Percentiles rank a stretch among this genome's conserved stretches.
These are phyloP conservation scores for Pestalotiopsis sp. DNA, from an alignment of 2,329 filamentous ascomycete genomes.

Conservation along the genomic window DNA sequence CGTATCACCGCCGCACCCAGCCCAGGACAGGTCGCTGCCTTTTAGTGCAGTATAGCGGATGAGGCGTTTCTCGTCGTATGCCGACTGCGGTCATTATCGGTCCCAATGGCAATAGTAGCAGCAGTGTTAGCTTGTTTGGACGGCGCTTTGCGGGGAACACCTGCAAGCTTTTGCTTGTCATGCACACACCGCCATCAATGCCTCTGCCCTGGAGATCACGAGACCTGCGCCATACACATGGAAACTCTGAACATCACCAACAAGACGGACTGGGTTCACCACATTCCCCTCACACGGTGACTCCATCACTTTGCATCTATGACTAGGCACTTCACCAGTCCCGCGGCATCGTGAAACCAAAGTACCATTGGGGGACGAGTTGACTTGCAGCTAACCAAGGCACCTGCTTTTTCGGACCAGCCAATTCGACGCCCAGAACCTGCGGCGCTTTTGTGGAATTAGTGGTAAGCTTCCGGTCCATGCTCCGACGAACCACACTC, in stretches of 20 bases:
- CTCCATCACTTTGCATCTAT: conserved; percentile 4
- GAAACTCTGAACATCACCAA: neutral
- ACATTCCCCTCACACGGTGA: neutral
- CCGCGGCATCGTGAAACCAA: neutral
- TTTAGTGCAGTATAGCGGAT: neutral
- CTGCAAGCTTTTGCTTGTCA: neutral
- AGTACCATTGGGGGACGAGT: neutral
- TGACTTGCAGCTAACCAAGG: neutral
- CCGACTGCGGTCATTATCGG: conserved; percentile 2
- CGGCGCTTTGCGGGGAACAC: neutral
- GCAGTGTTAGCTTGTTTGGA: neutral
- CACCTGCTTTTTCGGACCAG: conserved; percentile 5
- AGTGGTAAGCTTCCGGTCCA: neutral
- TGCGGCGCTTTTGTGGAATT: neutral
- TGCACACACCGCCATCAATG: conserved; percentile 3
- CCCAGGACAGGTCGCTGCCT: neutral
- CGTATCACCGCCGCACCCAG: neutral
- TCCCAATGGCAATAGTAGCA: neutral
- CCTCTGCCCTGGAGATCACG: neutral
- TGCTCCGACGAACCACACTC: neutral
- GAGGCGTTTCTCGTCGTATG: neutral
- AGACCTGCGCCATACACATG: neutral
- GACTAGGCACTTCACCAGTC: conserved; percentile 1
- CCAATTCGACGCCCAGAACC: neutral
- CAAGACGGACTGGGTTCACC: neutral